Base-by-base conservation (phyloP, 495 filamentous ascomycete species). In the Lasiosphaeria hispida region DNA sequence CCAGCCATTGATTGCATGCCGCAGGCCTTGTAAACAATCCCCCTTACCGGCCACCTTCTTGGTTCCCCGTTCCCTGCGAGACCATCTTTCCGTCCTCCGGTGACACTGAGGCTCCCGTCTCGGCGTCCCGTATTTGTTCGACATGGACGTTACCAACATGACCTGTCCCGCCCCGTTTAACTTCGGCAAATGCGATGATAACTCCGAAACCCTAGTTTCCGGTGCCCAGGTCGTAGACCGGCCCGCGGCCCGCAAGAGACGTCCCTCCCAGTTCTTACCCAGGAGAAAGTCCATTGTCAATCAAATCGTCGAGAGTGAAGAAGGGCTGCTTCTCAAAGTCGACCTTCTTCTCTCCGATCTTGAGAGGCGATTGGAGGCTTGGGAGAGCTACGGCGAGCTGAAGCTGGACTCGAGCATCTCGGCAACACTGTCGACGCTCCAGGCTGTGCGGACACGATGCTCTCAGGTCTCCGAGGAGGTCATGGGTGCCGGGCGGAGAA, bases 281-380 rank as follows among this genome's bases (percentile, higher is more conserved):
- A 72, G 77, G 61, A 68, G 76, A 55, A 80, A 84, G 23, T 90
- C 87, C 19, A 74, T 85, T 57, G 84, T 86, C 50, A 84, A 85
- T 60, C 83, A 87, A 62, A 79, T 86, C 57, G 75, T 82, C 70
- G 80, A 84, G 11, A 73, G 75, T 7, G 81, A 84, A 38, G 88
- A 91, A 55, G 81, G 82, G 2, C 74, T 90, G 17, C 80, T 89
- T 44, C 73, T 92, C 37, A 82, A 81, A 73, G 53, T 72, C 53
- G 93, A 97, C 72, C 79, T 91, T 18, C 96, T 97, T 73, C 81
- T 99, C 18, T 82, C 87, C 19, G 90, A 97, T 67, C 78, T 99
- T 44, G 91, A 95, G 70, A 81, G 87, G 63, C 83, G 92, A 45
- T 75, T 97, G 19, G 91, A 92, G 64, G 89, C 89, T 78, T 84